Evolutionary conservation across 345 rosid species (phyloP).

Genomic region (Populus pruinosa): DNA sequence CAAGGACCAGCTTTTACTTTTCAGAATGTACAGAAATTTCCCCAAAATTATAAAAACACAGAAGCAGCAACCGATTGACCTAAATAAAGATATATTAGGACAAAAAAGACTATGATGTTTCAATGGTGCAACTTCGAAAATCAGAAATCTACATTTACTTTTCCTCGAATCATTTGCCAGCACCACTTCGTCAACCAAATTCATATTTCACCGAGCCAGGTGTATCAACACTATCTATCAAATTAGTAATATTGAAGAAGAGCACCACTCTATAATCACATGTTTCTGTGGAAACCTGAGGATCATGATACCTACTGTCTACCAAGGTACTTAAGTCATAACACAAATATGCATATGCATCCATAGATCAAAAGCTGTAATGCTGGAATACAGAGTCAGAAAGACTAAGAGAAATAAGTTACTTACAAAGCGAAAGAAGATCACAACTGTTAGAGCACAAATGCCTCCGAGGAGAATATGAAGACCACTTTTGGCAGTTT

Average conservation of each 20-base stretch:
- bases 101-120: not conserved
- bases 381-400: slow-evolving; percentile 5
- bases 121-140: not conserved
- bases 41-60: not conserved
- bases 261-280: not conserved
- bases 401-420: not conserved
- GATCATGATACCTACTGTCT: not conserved
- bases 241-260: not conserved
- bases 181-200: not conserved
- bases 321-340: not conserved
- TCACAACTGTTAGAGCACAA: slow-evolving; percentile 81
- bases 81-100: not conserved
- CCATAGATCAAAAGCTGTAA: slow-evolving; percentile 6
- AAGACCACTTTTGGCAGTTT: slow-evolving; percentile 89
- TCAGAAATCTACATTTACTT: not conserved
- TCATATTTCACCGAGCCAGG: not conserved
- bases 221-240: not conserved
- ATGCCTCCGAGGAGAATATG: slow-evolving; percentile 88
- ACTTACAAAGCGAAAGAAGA: slow-evolving; percentile 96
- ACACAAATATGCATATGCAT: not conserved
- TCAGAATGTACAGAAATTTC: not conserved
- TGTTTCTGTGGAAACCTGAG: not conserved
- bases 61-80: not conserved
- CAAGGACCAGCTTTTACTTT: not conserved
- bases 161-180: not conserved